Percentiles rank a stretch among this genome's conserved stretches.
phyloP scores from a whole-genome alignment of 257 asterid species.

The Solanum medicagineum region DNA sequence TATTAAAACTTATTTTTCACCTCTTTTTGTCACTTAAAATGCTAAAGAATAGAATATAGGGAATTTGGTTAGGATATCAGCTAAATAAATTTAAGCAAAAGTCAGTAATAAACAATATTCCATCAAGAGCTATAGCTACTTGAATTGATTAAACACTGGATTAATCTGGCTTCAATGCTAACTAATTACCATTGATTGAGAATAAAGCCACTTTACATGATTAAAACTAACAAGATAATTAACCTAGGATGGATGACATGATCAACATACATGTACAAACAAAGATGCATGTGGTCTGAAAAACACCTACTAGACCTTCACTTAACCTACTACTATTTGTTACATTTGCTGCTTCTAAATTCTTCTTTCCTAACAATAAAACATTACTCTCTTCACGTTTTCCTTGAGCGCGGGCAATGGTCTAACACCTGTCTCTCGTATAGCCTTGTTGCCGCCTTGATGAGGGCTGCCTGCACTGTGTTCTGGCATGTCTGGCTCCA shows the following conservation, averaged over 20 bases:
- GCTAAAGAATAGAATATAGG: too few relatives aligned
- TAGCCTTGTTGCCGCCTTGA: constrained; percentile 24
- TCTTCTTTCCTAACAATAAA: constrained; percentile 46
- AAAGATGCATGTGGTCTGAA: neutral
- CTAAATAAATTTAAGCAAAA: neutral
- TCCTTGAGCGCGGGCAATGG: constrained; percentile 89
- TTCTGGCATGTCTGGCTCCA: constrained; percentile 76
- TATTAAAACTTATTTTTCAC: too few relatives aligned
- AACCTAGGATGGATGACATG: neutral
- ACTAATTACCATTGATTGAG: neutral
- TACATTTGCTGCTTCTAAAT: neutral
- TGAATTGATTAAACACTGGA: neutral
- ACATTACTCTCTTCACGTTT: constrained; percentile 94
- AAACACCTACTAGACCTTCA: neutral
- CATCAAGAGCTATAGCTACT: too few relatives aligned
- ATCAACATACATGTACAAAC: constrained; percentile 24
- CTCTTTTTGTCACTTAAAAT: too few relatives aligned
- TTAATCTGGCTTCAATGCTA: neutral
- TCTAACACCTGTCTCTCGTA: constrained; percentile 56
- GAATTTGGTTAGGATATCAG: too few relatives aligned
- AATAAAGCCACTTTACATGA: constrained; percentile 16
- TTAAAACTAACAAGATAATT: neutral
- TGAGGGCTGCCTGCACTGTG: constrained; percentile 10
- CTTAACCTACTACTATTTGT: constrained; percentile 5
- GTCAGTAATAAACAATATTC: neutral